A percentile compares a stretch with the other conserved stretches of the same genome.
phyloP scores from a whole-genome alignment of 352 stramenopile species.

The Chrysophaeum taylorii region DNA sequence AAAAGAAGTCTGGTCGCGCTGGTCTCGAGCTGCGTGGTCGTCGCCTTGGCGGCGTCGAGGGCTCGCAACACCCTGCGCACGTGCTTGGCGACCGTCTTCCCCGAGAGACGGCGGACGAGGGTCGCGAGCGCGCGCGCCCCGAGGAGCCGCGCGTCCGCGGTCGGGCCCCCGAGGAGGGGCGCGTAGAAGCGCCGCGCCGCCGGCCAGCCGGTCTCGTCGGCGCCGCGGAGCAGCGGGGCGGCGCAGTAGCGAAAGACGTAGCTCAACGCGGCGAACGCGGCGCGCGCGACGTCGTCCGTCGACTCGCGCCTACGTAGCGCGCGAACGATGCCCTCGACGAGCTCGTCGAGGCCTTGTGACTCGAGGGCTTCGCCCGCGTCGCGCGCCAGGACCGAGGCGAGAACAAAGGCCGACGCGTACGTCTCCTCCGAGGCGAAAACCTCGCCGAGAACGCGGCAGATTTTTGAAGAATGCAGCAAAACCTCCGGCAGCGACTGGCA shows the following conservation, averaged over 20 bases:
- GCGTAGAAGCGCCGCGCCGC: neutral
- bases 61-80: neutral
- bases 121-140: neutral
- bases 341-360: neutral
- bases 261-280: neutral
- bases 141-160: slow-evolving; percentile 1
- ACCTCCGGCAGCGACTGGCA: slow-evolving; percentile 3
- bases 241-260: slow-evolving; percentile 13
- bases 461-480: neutral
- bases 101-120: neutral
- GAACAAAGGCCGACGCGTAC: neutral
- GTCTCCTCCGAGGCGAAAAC: neutral
- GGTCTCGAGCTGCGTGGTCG: neutral
- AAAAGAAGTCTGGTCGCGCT: neutral
- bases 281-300: neutral
- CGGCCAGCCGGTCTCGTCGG: neutral
- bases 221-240: neutral
- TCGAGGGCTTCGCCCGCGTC: neutral
- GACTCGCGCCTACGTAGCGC: neutral
- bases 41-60: neutral
- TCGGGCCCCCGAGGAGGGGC: neutral
- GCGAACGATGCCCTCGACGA: neutral
- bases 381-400: neutral
- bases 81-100: neutral
- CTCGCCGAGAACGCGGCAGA: neutral